Base-by-base conservation (phyloP, 139 green algal species). In the Chlamydomonas applanata region DNA sequence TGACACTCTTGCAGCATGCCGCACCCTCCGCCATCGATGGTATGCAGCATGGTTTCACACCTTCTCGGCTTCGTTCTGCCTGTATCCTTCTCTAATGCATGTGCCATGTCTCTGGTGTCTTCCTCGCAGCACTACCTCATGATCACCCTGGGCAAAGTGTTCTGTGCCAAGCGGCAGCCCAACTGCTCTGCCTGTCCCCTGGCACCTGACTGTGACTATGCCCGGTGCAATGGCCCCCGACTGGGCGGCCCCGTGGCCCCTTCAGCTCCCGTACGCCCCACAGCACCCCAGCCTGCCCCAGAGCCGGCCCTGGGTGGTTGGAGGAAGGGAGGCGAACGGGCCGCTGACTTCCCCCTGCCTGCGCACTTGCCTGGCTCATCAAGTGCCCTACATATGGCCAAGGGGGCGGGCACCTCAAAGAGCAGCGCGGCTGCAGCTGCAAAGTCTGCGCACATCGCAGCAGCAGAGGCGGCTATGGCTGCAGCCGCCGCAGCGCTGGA, bases 61-160 rank as follows among this genome's bases (percentile, higher is more conserved):
- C n/a, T n/a, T n/a, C n/a, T n/a, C n/a, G n/a, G n/a, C n/a, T n/a
- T n/a, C n/a, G n/a, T n/a, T n/a, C n/a, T n/a, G n/a, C n/a, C n/a
- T n/a, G n/a, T n/a, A n/a, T n/a, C n/a, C n/a, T n/a, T n/a, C n/a
- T n/a, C n/a, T n/a, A n/a, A n/a, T n/a, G n/a, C n/a, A n/a, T n/a
- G n/a, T n/a, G n/a, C n/a, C n/a, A n/a, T n/a, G n/a, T n/a, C n/a
- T n/a, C n/a, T n/a, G n/a, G n/a, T n/a, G n/a, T n/a, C n/a, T n/a
- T n/a, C 7, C 40, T 49, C 11, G 40, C 40, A 49, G 40, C 93
- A 97, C 85, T 97, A 97, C 83, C 86, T 91, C 34, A 92, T 95
- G 85, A 97, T 97, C 73, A 96, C 93, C 0, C 87, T 97, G 44
- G 92, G 91, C 27, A 97, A 96, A 86, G 88, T 85, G 25, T 85